phyloP scores from a whole-genome alignment of 1,284 basidiomycete genomes.

The Apiotrichum gamsii region DNA sequence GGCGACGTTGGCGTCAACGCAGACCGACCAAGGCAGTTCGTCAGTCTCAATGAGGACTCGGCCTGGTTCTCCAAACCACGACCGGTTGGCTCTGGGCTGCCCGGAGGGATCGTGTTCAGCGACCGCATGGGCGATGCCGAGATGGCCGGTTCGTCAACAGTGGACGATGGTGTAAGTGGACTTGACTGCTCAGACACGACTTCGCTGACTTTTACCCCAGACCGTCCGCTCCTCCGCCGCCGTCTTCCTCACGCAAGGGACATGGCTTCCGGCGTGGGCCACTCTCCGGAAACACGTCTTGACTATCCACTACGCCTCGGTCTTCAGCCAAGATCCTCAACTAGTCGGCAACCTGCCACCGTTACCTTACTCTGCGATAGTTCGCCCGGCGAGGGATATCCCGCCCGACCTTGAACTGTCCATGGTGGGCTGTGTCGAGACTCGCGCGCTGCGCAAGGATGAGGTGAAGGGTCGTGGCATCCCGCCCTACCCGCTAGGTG shows the following conservation, averaged over 20 bases:
- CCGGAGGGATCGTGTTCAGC: constrained; percentile 32
- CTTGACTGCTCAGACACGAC: no score
- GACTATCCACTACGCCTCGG: constrained; percentile 20
- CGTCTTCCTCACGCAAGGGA: constrained; percentile 35
- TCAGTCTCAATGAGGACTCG: constrained; percentile 8
- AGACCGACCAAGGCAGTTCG: neutral
- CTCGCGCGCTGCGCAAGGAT: constrained; percentile 34
- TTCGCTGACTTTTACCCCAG: no score
- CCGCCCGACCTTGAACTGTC: constrained; percentile 27
- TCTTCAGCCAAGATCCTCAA: neutral
- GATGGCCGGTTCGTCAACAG: constrained; percentile 23
- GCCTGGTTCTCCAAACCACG: constrained; percentile 11
- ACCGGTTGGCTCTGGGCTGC: constrained; percentile 27
- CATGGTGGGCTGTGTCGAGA: constrained; percentile 38
- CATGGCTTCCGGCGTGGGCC: constrained; percentile 39
- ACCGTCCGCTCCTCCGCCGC: constrained; percentile 26
- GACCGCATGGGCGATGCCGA: constrained; percentile 41
- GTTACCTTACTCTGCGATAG: constrained; percentile 23
- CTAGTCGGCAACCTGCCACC: no score
- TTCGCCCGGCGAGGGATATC: constrained; percentile 15
- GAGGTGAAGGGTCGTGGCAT: constrained; percentile 34
- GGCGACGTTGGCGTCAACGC: constrained; percentile 8
- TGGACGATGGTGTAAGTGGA: no score
- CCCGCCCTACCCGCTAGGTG: constrained; percentile 33
- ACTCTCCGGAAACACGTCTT: constrained; percentile 18